Percentiles rank a stretch among this genome's conserved stretches.
These are phyloP conservation scores for Fusarium stilboides DNA, from an alignment of 2,329 filamentous ascomycete species.

Conservation along the genomic window DNA sequence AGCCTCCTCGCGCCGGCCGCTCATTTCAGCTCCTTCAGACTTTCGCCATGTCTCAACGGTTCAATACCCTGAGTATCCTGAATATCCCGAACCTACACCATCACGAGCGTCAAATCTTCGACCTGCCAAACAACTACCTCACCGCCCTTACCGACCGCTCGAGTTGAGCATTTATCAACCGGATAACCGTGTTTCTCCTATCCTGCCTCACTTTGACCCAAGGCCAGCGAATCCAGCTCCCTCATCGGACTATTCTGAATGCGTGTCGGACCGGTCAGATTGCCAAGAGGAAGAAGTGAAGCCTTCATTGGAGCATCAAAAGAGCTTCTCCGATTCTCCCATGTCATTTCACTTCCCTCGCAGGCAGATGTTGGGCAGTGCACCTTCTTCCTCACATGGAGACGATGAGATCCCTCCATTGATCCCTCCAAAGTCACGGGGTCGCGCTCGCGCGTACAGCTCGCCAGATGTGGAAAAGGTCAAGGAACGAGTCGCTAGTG, in stretches of 20 bases:
- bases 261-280: constrained; percentile 50
- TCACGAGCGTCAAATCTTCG: constrained; percentile 44
- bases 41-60: constrained; percentile 72
- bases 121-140: constrained; percentile 45
- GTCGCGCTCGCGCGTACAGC: constrained; percentile 60
- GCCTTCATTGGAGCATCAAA: constrained; percentile 54
- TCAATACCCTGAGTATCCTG: constrained; percentile 57
- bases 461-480: constrained; percentile 66
- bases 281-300: constrained; percentile 51
- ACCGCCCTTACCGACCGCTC: constrained; percentile 66
- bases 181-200: constrained; percentile 65
- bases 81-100: constrained; percentile 39
- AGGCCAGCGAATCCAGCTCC: constrained; percentile 52
- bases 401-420: constrained; percentile 51
- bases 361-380: constrained; percentile 54
- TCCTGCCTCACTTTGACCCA: constrained; percentile 67
- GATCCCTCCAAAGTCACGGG: constrained; percentile 61
- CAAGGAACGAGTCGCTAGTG: constrained; percentile 69
- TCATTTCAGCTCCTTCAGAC: constrained; percentile 72
- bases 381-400: constrained; percentile 44
- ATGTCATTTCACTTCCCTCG: constrained; percentile 71
- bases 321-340: constrained; percentile 62
- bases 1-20: constrained; percentile 64
- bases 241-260: constrained; percentile 56
- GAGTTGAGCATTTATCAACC: constrained; percentile 68